Percentiles rank a stretch among this genome's conserved stretches.
phyloP scores from a whole-genome alignment of 2,329 filamentous ascomycete genomes.

The Ophiognomonia clavigignenti-juglandacearum region DNA sequence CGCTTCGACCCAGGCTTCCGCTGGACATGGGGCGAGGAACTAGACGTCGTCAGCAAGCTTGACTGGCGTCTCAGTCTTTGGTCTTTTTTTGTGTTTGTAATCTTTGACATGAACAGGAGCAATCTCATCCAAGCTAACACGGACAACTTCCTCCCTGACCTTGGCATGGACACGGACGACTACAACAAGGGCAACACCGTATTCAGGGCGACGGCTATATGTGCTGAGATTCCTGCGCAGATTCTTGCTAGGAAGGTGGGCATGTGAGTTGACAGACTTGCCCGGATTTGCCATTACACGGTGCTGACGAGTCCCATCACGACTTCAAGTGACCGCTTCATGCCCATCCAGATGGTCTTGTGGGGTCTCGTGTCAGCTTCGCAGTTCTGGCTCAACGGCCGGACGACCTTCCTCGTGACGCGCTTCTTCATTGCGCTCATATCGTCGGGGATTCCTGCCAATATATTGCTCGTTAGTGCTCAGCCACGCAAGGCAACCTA shows the following conservation, averaged over 20 bases:
- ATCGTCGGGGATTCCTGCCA: slow-evolving; percentile 32
- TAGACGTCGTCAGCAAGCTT: slow-evolving; percentile 33
- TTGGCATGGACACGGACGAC: slow-evolving; percentile 31
- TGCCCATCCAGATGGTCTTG: slow-evolving; percentile 29
- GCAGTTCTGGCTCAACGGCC: slow-evolving; percentile 26
- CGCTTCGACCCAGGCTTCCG: slow-evolving; percentile 31
- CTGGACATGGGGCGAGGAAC: slow-evolving; percentile 33
- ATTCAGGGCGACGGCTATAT: slow-evolving; percentile 48
- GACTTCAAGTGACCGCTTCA: slow-evolving; percentile 8
- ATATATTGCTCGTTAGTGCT: too few relatives aligned
- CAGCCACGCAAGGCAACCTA: too few relatives aligned
- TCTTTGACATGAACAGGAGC: slow-evolving; percentile 44
- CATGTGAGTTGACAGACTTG: slow-evolving; percentile 10
- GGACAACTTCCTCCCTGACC: slow-evolving; percentile 28
- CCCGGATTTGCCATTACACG: background rate
- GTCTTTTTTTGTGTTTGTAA: slow-evolving; percentile 51
- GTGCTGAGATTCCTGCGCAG: slow-evolving; percentile 57
- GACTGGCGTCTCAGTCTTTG: slow-evolving; percentile 46
- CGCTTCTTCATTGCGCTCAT: slow-evolving; percentile 28
- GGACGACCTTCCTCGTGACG: slow-evolving; percentile 25
- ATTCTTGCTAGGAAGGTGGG: slow-evolving; percentile 49
- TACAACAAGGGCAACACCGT: slow-evolving; percentile 53
- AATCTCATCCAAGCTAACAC: slow-evolving; percentile 35
- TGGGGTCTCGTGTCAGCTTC: slow-evolving; percentile 29
- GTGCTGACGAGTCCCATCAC: background rate